phyloP scores from a whole-genome alignment of 78 protist genomes.

The Dictyostelium purpureum region DNA sequence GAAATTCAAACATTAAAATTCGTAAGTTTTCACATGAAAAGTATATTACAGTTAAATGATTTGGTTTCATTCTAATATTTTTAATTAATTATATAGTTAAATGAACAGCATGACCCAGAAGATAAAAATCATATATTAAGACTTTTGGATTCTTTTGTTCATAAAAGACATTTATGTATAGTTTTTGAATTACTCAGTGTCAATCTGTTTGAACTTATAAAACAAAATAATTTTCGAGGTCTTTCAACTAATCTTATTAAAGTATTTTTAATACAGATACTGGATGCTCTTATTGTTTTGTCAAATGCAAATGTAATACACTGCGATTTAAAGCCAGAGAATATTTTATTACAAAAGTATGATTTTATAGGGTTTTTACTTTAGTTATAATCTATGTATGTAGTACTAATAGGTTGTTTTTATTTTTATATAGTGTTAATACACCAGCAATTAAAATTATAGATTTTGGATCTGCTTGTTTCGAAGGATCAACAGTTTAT shows the following conservation, averaged over 20 bases:
- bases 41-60: not conserved
- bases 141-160: constrained; percentile 84
- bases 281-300: constrained; percentile 80
- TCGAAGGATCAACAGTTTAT: constrained; percentile 82
- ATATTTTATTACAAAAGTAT: constrained; percentile 84
- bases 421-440: constrained; percentile 45
- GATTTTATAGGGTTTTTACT: not conserved
- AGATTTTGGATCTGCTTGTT: constrained; percentile 95
- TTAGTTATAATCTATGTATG: not conserved
- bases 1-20: constrained; percentile 85
- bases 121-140: constrained; percentile 84
- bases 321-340: constrained; percentile 97
- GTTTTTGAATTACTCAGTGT: constrained; percentile 94
- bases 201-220: constrained; percentile 93
- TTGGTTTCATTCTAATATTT: not conserved
- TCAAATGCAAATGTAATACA: constrained; percentile 89
- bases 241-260: constrained; percentile 88
- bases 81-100: constrained; percentile 31
- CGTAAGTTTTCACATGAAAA: constrained; percentile 3
- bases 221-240: constrained; percentile 90
- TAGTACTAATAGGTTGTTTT: not conserved
- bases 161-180: constrained; percentile 91
- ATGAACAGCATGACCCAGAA: constrained; percentile 73
- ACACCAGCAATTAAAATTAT: constrained; percentile 85
- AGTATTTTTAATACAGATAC: constrained; percentile 89